Evolutionary conservation across 257 asterid genomes (phyloP), one percentile per base, ranked within the genome.

Genomic region (Solanum infundibuliforme): DNA sequence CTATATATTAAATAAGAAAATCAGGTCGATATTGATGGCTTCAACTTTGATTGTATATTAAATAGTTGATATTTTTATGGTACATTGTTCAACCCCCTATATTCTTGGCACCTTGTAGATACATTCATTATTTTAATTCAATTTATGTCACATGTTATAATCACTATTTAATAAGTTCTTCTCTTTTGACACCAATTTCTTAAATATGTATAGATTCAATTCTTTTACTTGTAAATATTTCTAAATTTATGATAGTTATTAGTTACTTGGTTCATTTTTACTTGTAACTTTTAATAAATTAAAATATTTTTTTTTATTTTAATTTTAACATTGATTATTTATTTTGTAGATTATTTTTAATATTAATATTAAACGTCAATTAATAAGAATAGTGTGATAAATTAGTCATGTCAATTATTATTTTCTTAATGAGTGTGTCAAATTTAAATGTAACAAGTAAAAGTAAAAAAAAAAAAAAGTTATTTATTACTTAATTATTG

Each of bases 1-100:
- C 0, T 52, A 5, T 48, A 16, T 16, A 16, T 23, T 77, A 7
- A 25, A 16, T n/a, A 6, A 27, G 3, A 77, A 25, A 79, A 43
- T 43, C 66, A 27, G 39, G 85, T 79, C 85, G 66, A 79, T 43
- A 79, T 79, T 79, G 85, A 79, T 79, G 66, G 66, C 85, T 79
- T 31, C n/a, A 77, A 77, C 83, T 74, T 74, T 31, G n/a, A 29
- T 13, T 12, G 25, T 32, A 36, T 71, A 3, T 31, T 29, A 7
- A 71, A 71, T 10, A 21, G 5, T 36, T 35, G 0, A 3, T 35
- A 20, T 2, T 34, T 16, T 35, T 73, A 10, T 73, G 81, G 81
- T 32, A 38, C 2, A 35, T 34, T 34, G 41, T 71, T 20, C 18
- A 20, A 29, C 0, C 27, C 16, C 27, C 81, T 73, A 35, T 34